These are phyloP conservation scores for Fragosphaeria purpurea DNA, from an alignment of 2,329 filamentous ascomycete species.

Conservation along the genomic window DNA sequence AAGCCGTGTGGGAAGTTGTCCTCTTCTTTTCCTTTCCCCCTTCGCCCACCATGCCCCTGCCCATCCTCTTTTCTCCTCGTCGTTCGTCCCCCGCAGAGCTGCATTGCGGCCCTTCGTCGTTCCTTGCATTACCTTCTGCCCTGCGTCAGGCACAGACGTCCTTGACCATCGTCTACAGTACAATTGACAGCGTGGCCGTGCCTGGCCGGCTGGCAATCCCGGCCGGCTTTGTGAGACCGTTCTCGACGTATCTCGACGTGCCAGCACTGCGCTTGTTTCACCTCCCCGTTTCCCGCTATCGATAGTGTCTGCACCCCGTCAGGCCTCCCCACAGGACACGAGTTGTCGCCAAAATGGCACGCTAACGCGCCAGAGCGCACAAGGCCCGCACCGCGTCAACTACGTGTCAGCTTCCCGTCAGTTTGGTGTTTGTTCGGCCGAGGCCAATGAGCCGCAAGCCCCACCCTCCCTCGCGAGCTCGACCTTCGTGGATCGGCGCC, in stretches of 20 bases:
- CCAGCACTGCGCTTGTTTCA: slow-evolving; percentile 13
- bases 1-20: too few relatives aligned
- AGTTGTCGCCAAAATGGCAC: slow-evolving; percentile 4
- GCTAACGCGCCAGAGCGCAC: not conserved
- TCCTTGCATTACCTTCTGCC: too few relatives aligned
- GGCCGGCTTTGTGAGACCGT: not conserved
- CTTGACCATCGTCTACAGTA: too few relatives aligned
- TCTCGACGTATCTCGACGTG: slow-evolving; percentile 4
- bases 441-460: slow-evolving; percentile 6
- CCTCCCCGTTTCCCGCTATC: not conserved
- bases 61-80: too few relatives aligned
- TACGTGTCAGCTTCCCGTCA: slow-evolving; percentile 17
- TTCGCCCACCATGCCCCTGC: too few relatives aligned
- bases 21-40: too few relatives aligned
- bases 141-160: too few relatives aligned
- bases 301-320: not conserved
- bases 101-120: too few relatives aligned
- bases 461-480: slow-evolving; percentile 1
- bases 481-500: not conserved
- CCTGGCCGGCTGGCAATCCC: not conserved
- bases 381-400: slow-evolving; percentile 11
- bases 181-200: slow-evolving; percentile 2
- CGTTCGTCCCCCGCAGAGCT: too few relatives aligned
- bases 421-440: slow-evolving; percentile 12
- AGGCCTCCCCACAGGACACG: not conserved